Base-by-base conservation (phyloP, 805 yeast species). In the Metschnikowia kunwiensis region DNA sequence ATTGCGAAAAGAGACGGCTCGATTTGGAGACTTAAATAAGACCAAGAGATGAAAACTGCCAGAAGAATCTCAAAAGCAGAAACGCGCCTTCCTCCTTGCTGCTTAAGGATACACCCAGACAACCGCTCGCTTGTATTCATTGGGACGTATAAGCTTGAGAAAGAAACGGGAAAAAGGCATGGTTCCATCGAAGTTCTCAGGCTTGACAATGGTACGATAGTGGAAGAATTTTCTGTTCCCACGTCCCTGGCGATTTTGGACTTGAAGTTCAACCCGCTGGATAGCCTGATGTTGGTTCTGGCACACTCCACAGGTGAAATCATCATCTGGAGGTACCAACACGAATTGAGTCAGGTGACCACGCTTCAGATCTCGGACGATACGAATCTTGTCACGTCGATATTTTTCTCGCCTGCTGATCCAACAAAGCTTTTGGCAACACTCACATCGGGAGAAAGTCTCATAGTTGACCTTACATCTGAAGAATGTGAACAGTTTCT, bases 241-340 rank as follows among this genome's bases (percentile, higher is more conserved):
- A 72, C 82, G 0, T 60, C 63, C 22, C 72, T 80, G 35, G 91
- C 97, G 0, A 71, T 93, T 11, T 58, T 93, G 28, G 98, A 93
- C 54, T 48, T 91, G 27, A 85, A 86, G 46, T 60, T 85, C 35
- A 68, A 72, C 17, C 86, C 88, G 0, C 64, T 62, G 29, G 78
- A 80, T 45, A 54, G 61, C 8, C 43, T 64, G 4, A 26, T 72
- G 7, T 47, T 86, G 4, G 69, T 72, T 2, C 71, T 86, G 2
- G 88, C 80, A 0, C 95, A 89, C 53, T 86, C 96, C 0, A 83
- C 87, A 0, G 97, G 97, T 2, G 72, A 74, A 39, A 45, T 91
- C 3, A 63, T 63, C 19, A 40, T 83, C 6, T 93, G 97, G 96
- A 29, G 23, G 5, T 40, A 17, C 28, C 42, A 43, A 57, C 57